Conservation (phyloP, 2,329 filamentous ascomycete species). For the Alternaria postmessia region DNA sequence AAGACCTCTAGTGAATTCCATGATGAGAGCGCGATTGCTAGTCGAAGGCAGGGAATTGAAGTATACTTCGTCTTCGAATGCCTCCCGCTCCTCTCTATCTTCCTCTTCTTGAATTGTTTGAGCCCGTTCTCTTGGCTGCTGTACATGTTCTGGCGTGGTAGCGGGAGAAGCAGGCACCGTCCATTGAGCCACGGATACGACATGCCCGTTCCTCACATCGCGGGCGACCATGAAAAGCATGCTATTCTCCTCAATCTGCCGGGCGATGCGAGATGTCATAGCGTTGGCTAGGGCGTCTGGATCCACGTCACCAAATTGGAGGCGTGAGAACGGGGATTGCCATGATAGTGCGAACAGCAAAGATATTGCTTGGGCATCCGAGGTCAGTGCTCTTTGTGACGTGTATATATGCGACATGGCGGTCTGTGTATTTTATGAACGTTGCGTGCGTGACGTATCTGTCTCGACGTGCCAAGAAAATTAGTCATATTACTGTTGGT, state of each 20-base stretch:
- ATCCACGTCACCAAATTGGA: conserved; percentile 40
- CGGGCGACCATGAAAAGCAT: conserved; percentile 27
- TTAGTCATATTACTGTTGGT: not conserved
- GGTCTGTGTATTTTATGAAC: not conserved
- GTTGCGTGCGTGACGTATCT: not conserved
- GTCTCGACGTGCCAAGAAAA: not conserved
- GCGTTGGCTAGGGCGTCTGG: conserved; percentile 17
- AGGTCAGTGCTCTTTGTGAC: not conserved
- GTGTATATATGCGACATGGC: not conserved
- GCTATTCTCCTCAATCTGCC: conserved; percentile 22
- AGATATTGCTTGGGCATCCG: conserved; percentile 26
- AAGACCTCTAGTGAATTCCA: conserved; percentile 30
- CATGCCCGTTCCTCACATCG: conserved; percentile 4
- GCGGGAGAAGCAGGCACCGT: conserved; percentile 12
- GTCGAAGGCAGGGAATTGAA: conserved; percentile 26
- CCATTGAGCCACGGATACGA: conserved; percentile 42
- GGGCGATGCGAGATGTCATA: conserved; percentile 34
- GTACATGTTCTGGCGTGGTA: too few relatives aligned
- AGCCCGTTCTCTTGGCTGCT: too few relatives aligned
- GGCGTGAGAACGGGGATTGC: conserved; percentile 35
- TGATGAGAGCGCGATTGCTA: conserved; percentile 38
- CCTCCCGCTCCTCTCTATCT: conserved; percentile 31
- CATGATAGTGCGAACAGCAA: conserved; percentile 37
- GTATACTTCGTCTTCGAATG: conserved; percentile 35
- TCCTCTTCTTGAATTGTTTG: not conserved